Conservation (phyloP, 148 eudicot species). For the Arbutus unedo region DNA sequence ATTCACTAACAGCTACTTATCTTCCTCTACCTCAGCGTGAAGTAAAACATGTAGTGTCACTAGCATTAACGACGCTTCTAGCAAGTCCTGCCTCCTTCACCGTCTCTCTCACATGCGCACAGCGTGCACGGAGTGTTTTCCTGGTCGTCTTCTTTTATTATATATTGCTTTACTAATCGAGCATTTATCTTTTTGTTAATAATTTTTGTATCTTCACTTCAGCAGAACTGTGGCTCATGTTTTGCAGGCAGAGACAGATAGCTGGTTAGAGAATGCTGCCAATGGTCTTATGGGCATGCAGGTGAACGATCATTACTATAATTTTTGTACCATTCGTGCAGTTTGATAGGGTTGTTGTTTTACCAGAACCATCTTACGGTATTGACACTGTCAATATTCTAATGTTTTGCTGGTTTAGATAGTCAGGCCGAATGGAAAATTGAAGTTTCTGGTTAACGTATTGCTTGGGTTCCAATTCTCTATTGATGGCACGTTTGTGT, state of each 20-base stretch:
- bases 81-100: too few relatives aligned
- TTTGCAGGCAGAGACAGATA: slow-evolving; percentile 85
- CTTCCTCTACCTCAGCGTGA: too few relatives aligned
- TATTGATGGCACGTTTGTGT: slow-evolving; percentile 76
- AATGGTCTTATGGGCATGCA: slow-evolving; percentile 98
- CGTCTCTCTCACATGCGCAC: too few relatives aligned
- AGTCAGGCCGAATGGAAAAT: slow-evolving; percentile 59
- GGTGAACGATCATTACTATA: slow-evolving; percentile 32
- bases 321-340: background rate
- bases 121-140: too few relatives aligned
- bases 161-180: background rate
- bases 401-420: slow-evolving; percentile 39
- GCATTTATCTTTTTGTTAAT: background rate
- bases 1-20: too few relatives aligned
- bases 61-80: too few relatives aligned
- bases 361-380: background rate
- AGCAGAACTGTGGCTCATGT: background rate
- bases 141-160: too few relatives aligned
- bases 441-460: slow-evolving; percentile 78
- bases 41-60: too few relatives aligned
- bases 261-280: slow-evolving; percentile 98
- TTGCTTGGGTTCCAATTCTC: slow-evolving; percentile 81
- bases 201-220: background rate
- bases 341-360: background rate
- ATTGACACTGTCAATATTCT: background rate